phyloP scores from a whole-genome alignment of 176 grass and related monocot species.

The sorghum (Sorghum bicolor) region DNA sequence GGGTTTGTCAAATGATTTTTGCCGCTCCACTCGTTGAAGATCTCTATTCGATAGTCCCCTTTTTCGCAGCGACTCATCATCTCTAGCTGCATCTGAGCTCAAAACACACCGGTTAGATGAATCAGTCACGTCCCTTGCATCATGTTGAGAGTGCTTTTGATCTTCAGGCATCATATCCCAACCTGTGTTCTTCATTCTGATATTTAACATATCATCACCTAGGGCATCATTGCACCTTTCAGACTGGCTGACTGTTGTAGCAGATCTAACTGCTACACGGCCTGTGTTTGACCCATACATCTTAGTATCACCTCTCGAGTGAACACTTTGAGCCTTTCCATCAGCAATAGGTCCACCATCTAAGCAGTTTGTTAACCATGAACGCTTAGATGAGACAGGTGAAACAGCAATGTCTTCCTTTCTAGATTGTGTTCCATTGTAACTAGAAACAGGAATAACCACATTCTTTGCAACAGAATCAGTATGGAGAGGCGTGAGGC shows the following conservation, averaged over 20 bases:
- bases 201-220: constrained; percentile 40
- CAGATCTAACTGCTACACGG: constrained; percentile 17
- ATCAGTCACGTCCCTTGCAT: constrained; percentile 38
- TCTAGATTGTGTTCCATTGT: constrained; percentile 23
- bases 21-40: constrained; percentile 30
- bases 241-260: constrained; percentile 12
- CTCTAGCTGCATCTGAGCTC: constrained; percentile 31
- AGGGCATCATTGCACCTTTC: constrained; percentile 28
- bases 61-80: constrained; percentile 21
- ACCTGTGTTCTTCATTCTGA: constrained; percentile 52
- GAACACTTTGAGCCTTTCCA: constrained; percentile 23
- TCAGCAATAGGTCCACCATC: constrained; percentile 31
- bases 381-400: constrained; percentile 27
- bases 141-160: constrained; percentile 24
- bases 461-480: constrained; percentile 33
- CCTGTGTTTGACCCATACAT: constrained; percentile 31
- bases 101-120: constrained; percentile 28
- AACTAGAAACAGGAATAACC: constrained; percentile 6
- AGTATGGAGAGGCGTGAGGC: constrained; percentile 27
- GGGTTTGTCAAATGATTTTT: constrained; percentile 46
- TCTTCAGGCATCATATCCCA: constrained; percentile 73
- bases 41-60: constrained; percentile 42
- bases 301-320: constrained; percentile 22
- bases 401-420: constrained; percentile 33
- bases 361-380: constrained; percentile 32